phyloP scores from a whole-genome alignment of 805 yeast genomes.

The Saccharomycopsis sp. region DNA sequence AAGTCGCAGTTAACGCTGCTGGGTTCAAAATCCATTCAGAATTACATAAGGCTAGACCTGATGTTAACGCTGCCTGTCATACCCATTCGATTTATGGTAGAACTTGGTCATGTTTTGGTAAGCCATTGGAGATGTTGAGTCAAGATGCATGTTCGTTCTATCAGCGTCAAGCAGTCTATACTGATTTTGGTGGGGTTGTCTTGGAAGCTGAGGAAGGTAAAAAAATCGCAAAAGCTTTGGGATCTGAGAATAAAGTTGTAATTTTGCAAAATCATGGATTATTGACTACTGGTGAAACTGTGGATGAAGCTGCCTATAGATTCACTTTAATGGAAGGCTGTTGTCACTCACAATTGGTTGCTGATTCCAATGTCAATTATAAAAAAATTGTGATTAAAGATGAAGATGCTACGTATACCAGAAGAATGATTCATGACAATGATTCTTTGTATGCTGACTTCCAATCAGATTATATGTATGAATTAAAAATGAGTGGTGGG shows the following conservation, averaged over 20 bases:
- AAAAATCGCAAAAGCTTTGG: conserved; percentile 54
- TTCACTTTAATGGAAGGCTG: conserved; percentile 56
- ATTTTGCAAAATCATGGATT: conserved; percentile 71
- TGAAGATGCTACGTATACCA: conserved; percentile 63
- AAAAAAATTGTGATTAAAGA: conserved; percentile 42
- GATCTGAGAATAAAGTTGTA: conserved; percentile 45
- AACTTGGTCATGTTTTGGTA: conserved; percentile 58
- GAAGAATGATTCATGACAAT: conserved; percentile 52
- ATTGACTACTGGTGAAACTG: conserved; percentile 60
- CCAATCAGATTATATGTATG: conserved; percentile 60
- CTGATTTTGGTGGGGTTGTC: conserved; percentile 75
- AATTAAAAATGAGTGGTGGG: conserved; percentile 29
- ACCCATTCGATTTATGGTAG: conserved; percentile 61
- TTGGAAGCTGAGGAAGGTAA: conserved; percentile 57
- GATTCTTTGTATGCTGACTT: conserved; percentile 66
- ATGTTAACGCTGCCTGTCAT: conserved; percentile 66
- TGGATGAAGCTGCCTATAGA: conserved; percentile 68
- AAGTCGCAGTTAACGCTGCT: conserved; percentile 53
- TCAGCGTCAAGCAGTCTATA: conserved; percentile 58
- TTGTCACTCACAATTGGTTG: conserved; percentile 61
- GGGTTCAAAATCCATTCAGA: conserved; percentile 68
- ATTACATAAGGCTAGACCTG: conserved; percentile 61
- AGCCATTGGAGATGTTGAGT: conserved; percentile 67
- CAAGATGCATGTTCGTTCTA: conserved; percentile 71
- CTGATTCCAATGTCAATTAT: conserved; percentile 44